Evolutionary conservation across 495 filamentous ascomycete genomes (phyloP).

Genomic region (Xylaria longipes): DNA sequence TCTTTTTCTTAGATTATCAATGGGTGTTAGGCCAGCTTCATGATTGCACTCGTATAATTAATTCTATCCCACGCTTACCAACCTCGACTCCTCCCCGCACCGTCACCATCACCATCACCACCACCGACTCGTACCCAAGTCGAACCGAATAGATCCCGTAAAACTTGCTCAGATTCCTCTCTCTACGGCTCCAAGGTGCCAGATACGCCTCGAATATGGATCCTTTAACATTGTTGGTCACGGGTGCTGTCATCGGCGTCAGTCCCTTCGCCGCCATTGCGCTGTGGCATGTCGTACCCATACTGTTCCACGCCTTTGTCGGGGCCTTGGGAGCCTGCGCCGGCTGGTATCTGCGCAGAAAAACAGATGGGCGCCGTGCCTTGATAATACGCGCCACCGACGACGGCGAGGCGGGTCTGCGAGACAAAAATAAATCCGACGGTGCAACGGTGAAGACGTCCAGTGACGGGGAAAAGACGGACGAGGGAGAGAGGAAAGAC

Average conservation of each 20-base stretch:
- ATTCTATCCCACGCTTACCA: neutral
- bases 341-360: constrained; percentile 65
- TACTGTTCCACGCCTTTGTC: constrained; percentile 46
- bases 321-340: constrained; percentile 51
- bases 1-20: neutral
- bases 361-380: constrained; percentile 8
- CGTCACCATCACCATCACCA: neutral
- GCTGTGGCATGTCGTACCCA: constrained; percentile 39
- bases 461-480: constrained; percentile 61
- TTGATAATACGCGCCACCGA: constrained; percentile 6
- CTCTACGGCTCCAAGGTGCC: neutral
- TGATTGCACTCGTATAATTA: neutral
- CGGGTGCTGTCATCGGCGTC: constrained; percentile 36
- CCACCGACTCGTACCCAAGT: constrained; percentile 7
- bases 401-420: constrained; percentile 55
- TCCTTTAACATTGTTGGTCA: constrained; percentile 33
- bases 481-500: constrained; percentile 63
- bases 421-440: constrained; percentile 42
- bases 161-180: neutral
- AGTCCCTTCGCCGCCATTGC: constrained; percentile 34
- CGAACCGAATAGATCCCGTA: neutral
- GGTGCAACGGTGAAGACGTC: constrained; percentile 71
- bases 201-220: constrained; percentile 30
- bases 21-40: constrained; percentile 4
- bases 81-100: neutral